Conservation (phyloP, 305 asterid species). For the Solanum hybrid region DNA sequence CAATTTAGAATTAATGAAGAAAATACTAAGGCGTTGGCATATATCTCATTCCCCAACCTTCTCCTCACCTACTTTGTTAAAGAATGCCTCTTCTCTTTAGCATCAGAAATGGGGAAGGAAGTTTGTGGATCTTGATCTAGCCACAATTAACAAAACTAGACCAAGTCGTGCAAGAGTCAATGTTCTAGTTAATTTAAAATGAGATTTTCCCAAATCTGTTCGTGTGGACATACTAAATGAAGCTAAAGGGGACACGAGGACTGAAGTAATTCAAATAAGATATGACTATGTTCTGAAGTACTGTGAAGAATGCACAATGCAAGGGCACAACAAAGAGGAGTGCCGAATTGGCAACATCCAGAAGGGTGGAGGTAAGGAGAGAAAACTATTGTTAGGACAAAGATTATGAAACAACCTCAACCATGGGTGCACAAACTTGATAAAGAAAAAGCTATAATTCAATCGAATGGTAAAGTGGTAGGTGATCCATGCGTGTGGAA, state of each 20-base stretch:
- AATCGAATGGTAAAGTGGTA: background rate
- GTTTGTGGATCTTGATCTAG: background rate
- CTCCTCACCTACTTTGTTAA: background rate
- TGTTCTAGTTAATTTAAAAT: background rate
- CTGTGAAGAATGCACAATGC: background rate
- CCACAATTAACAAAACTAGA: background rate
- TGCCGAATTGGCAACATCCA: background rate
- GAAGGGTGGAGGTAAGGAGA: background rate
- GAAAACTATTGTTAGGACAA: background rate
- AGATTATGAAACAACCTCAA: background rate
- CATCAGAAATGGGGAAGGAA: background rate
- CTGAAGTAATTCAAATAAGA: background rate
- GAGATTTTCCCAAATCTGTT: background rate
- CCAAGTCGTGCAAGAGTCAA: background rate
- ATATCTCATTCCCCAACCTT: background rate
- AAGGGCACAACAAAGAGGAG: background rate
- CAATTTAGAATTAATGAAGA: background rate
- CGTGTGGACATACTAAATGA: background rate
- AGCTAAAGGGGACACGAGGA: background rate
- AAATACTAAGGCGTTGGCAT: background rate
- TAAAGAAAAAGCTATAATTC: background rate
- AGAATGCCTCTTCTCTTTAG: background rate
- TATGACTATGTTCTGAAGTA: background rate
- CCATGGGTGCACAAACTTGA: background rate
- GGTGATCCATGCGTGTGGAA: background rate